Conservation (phyloP, 2,329 filamentous ascomycete species). For the Gaeumannomyces sp. region DNA sequence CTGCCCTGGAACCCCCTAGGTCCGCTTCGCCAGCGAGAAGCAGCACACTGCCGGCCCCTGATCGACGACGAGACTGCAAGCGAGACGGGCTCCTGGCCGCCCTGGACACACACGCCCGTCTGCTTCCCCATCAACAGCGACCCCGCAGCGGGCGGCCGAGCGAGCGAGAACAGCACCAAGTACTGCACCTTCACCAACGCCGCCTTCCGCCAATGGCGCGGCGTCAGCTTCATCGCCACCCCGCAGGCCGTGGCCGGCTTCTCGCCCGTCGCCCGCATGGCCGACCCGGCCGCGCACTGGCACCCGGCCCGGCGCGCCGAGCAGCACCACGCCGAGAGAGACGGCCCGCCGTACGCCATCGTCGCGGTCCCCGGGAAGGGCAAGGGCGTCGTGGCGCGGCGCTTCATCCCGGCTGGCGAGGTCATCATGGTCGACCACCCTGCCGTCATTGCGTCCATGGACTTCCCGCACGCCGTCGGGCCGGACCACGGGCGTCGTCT, state of each 20-base stretch:
- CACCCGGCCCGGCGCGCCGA: constrained; percentile 12
- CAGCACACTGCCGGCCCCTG: background rate
- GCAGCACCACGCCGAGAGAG: constrained; percentile 11
- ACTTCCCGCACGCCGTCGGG: constrained; percentile 16
- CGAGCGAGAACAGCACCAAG: constrained; percentile 1
- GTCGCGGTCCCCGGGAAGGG: constrained; percentile 24
- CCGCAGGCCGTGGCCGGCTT: constrained; percentile 19
- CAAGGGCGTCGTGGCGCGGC: constrained; percentile 25
- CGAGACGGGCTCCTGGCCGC: background rate
- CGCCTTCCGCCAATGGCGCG: constrained; percentile 15
- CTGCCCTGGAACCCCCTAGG: constrained; percentile 8
- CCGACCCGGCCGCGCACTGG: constrained; percentile 16
- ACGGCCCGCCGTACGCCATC: constrained; percentile 21
- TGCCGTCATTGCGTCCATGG: constrained; percentile 21
- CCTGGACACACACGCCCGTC: constrained; percentile 2
- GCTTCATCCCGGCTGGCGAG: constrained; percentile 24
- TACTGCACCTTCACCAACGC: constrained; percentile 20
- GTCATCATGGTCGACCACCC: constrained; percentile 26
- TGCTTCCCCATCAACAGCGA: background rate
- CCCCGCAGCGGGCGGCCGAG: background rate
- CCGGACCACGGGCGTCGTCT: constrained; percentile 19
- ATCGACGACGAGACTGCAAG: background rate
- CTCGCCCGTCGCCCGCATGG: constrained; percentile 14
- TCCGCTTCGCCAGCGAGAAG: background rate
- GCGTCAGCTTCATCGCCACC: constrained; percentile 17